Conservation (phyloP, 2,329 filamentous ascomycete species). For the Fusarium sp. region DNA sequence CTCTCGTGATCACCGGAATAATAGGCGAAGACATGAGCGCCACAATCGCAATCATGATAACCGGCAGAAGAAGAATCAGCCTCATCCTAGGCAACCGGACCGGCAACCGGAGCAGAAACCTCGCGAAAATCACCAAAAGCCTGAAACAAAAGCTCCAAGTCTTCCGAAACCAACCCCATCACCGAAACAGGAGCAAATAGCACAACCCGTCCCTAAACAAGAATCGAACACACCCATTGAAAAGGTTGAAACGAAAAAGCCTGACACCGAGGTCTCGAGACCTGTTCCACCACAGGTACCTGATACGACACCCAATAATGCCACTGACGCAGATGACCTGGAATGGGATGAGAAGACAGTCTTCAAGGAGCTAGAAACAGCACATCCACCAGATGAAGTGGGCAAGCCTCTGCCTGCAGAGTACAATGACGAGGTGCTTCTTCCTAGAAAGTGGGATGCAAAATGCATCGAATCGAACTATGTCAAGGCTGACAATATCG, state of each 20-base stretch:
- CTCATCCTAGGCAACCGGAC: slow-evolving; percentile 36
- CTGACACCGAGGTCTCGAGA: slow-evolving; percentile 14
- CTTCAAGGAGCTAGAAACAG: slow-evolving; percentile 51
- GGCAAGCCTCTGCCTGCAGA: slow-evolving; percentile 57
- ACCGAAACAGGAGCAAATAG: slow-evolving; percentile 45
- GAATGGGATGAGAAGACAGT: slow-evolving; percentile 55
- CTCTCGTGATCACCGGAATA: slow-evolving; percentile 46
- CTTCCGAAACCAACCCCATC: slow-evolving; percentile 35
- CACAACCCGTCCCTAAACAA: slow-evolving; percentile 2
- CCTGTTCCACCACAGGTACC: slow-evolving; percentile 13
- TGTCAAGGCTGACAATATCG: slow-evolving; percentile 56
- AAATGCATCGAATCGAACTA: slow-evolving; percentile 59
- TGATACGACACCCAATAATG: slow-evolving; percentile 18
- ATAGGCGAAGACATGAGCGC: slow-evolving; percentile 49
- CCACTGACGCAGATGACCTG: slow-evolving; percentile 48
- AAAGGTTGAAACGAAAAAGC: slow-evolving; percentile 17
- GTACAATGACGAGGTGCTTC: slow-evolving; percentile 59
- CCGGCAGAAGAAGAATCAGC: slow-evolving; percentile 43
- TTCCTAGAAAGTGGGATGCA: slow-evolving; percentile 58
- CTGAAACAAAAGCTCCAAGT: slow-evolving; percentile 12
- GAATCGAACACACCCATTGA: slow-evolving; percentile 13
- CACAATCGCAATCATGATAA: slow-evolving; percentile 48
- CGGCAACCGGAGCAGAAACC: slow-evolving; percentile 43
- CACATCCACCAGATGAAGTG: slow-evolving; percentile 59
- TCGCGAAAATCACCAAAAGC: slow-evolving; percentile 31